Percentiles rank a stretch among this genome's conserved stretches.
Conservation (phyloP, 2,329 filamentous ascomycete genomes). For the Aspergillus flavus region DNA sequence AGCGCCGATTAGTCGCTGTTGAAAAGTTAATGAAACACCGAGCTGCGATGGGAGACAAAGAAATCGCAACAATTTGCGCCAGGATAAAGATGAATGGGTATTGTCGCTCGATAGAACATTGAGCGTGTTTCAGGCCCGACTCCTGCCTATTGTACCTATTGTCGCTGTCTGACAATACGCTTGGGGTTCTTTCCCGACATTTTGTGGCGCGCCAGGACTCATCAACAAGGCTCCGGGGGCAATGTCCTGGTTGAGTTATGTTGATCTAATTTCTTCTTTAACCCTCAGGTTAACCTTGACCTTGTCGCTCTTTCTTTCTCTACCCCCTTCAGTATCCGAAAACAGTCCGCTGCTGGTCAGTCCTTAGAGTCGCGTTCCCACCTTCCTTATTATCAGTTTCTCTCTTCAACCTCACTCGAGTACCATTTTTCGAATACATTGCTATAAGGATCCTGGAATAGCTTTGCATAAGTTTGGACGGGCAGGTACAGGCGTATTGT, state of each 20-base stretch:
- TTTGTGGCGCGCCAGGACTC: slow-evolving; percentile 11
- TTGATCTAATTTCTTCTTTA: slow-evolving; percentile 26
- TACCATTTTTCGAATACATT: background rate
- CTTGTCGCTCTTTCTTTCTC: slow-evolving; percentile 28
- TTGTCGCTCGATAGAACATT: slow-evolving; percentile 17
- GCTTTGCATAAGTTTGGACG: slow-evolving; percentile 2
- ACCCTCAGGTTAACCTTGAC: slow-evolving; percentile 29
- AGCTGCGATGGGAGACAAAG: background rate
- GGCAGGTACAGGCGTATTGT: background rate
- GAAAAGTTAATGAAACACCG: background rate
- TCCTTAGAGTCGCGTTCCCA: slow-evolving; percentile 16
- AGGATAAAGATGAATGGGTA: slow-evolving; percentile 17
- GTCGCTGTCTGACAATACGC: slow-evolving; percentile 3
- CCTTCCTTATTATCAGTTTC: slow-evolving; percentile 11
- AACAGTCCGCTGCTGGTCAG: slow-evolving; percentile 32
- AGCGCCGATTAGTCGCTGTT: background rate
- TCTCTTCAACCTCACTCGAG: slow-evolving; percentile 12
- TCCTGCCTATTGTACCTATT: slow-evolving; percentile 14
- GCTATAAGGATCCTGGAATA: background rate
- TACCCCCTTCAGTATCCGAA: slow-evolving; percentile 23
- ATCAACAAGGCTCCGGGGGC: background rate
- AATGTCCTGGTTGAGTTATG: slow-evolving; percentile 3
- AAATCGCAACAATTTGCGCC: background rate
- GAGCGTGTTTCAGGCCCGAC: slow-evolving; percentile 23
- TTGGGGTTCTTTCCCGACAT: slow-evolving; percentile 10